Evolutionary conservation across 2,329 filamentous ascomycete species (phyloP).

Genomic region (Penicillium sp.): DNA sequence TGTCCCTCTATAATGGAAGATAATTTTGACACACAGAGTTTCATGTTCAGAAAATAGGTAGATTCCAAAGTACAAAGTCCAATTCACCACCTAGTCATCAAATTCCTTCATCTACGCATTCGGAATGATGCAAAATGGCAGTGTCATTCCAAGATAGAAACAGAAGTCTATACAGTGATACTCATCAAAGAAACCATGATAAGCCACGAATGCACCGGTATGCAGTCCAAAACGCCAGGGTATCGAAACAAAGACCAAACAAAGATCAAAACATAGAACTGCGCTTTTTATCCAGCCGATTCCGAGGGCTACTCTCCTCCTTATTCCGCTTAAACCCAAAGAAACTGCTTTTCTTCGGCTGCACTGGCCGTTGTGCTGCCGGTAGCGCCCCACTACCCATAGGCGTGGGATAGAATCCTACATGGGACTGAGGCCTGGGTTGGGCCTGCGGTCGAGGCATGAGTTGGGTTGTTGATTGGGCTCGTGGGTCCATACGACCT

Average conservation of each 20-base stretch:
- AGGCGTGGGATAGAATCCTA: conserved; percentile 13
- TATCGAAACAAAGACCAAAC: conserved; percentile 7
- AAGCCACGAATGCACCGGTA: not conserved
- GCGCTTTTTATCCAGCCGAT: conserved; percentile 42
- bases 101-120: no score
- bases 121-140: no score
- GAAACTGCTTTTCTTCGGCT: conserved; percentile 44
- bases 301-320: conserved; percentile 26
- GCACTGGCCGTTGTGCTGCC: conserved; percentile 16
- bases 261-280: conserved; percentile 43
- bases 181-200: not conserved
- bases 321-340: conserved; percentile 40
- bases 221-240: conserved; percentile 10
- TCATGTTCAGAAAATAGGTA: no score
- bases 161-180: not conserved
- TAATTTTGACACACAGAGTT: no score
- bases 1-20: no score
- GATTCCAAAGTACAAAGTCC: no score
- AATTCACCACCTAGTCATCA: no score
- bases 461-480: conserved; percentile 20
- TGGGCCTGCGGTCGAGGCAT: conserved; percentile 15
- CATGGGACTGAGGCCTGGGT: conserved; percentile 15
- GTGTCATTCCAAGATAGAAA: not conserved
- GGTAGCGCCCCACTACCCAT: conserved; percentile 13
- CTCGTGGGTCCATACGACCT: conserved; percentile 13